Percentiles rank a stretch among this genome's conserved stretches.
phyloP scores from a whole-genome alignment of 106 monocot species.

The Ottelia alismoides region DNA sequence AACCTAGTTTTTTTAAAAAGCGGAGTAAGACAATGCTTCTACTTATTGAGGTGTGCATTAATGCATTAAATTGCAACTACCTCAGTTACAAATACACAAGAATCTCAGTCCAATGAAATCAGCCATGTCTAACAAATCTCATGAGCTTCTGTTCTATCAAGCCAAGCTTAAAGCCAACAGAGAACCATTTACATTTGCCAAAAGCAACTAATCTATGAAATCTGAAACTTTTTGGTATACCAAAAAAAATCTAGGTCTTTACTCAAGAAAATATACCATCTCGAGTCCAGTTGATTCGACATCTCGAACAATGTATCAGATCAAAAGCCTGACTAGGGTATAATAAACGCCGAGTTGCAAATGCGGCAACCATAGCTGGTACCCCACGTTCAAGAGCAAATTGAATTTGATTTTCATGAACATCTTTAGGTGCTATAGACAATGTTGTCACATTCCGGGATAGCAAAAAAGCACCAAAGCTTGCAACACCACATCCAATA shows the following conservation, averaged over 20 bases:
- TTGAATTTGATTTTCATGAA: conserved; percentile 92
- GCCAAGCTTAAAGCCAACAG: no score
- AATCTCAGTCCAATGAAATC: no score
- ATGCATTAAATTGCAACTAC: no score
- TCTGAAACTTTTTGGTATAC: no score
- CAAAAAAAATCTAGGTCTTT: conserved; percentile 3
- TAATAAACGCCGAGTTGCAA: conserved; percentile 61
- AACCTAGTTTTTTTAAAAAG: no score
- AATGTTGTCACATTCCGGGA: conserved; percentile 68
- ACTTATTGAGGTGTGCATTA: no score
- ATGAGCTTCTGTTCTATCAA: no score
- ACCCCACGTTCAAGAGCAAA: conserved; percentile 97
- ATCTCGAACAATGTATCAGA: conserved; percentile 89
- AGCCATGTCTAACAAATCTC: no score
- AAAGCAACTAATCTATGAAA: no score
- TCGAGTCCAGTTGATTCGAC: conserved; percentile 78
- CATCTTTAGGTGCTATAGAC: conserved; percentile 91
- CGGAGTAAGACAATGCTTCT: no score
- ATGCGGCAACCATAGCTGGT: conserved; percentile 86
- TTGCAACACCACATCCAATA: conserved; percentile 94
- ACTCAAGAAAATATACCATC: conserved; percentile 58
- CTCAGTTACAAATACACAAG: no score
- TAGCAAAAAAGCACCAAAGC: conserved; percentile 84
- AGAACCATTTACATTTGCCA: no score
- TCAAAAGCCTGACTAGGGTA: conserved; percentile 96